Conservation (phyloP, 2,329 filamentous ascomycete species). For the Catunica adiposa region DNA sequence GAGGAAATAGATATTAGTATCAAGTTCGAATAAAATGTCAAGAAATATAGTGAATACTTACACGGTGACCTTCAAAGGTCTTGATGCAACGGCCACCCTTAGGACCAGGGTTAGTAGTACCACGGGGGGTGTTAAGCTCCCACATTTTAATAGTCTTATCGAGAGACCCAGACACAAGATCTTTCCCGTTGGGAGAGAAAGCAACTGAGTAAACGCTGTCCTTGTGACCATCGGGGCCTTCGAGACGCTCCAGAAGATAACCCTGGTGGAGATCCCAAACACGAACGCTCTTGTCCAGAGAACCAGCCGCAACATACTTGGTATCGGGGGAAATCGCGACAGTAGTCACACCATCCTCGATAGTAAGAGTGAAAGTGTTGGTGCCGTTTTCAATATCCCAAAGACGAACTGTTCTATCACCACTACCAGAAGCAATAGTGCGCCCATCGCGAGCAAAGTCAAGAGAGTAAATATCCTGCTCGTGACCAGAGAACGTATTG, state of each 20-base stretch:
- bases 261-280: slow-evolving; percentile 88
- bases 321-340: slow-evolving; percentile 94
- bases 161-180: slow-evolving; percentile 83
- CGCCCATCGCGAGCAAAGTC: slow-evolving; percentile 89
- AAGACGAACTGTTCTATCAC: slow-evolving; percentile 82
- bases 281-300: slow-evolving; percentile 90
- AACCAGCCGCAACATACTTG: slow-evolving; percentile 84
- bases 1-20: slow-evolving; percentile 18
- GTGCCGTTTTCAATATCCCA: slow-evolving; percentile 85
- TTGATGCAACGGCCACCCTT: slow-evolving; percentile 88
- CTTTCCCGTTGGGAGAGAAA: slow-evolving; percentile 83
- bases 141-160: slow-evolving; percentile 99
- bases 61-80: slow-evolving; percentile 93
- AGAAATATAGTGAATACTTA: slow-evolving; percentile 25
- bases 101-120: slow-evolving; percentile 46
- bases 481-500: slow-evolving; percentile 87
- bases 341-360: slow-evolving; percentile 94
- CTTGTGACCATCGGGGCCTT: slow-evolving; percentile 87
- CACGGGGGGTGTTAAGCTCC: slow-evolving; percentile 65
- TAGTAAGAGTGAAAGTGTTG: slow-evolving; percentile 70
- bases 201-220: slow-evolving; percentile 94
- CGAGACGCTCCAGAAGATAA: slow-evolving; percentile 75
- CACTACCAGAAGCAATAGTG: slow-evolving; percentile 87
- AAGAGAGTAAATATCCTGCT: slow-evolving; percentile 94
- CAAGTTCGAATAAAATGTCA: background rate